Percentiles rank a stretch among this genome's conserved stretches.
These are phyloP conservation scores for Exophiala lecanii-corni DNA, from an alignment of 2,329 filamentous ascomycete species.

Conservation along the genomic window DNA sequence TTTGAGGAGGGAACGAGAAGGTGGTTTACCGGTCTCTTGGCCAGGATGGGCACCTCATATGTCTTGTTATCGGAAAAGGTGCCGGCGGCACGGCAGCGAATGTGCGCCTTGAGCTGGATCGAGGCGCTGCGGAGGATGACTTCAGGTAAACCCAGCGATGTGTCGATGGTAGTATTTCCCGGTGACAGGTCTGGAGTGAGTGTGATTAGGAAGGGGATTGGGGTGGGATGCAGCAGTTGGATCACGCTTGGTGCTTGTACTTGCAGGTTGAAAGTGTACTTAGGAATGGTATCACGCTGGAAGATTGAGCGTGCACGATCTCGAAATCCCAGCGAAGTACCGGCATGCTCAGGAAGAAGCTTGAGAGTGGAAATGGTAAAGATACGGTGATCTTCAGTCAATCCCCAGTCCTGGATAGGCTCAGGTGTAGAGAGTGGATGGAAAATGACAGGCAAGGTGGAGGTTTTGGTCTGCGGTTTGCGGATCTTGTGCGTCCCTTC, in stretches of 20 bases:
- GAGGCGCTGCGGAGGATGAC: slow-evolving; percentile 13
- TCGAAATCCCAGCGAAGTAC: slow-evolving; percentile 12
- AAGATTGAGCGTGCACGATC: slow-evolving; percentile 22
- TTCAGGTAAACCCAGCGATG: slow-evolving; percentile 6
- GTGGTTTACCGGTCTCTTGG: slow-evolving; percentile 3
- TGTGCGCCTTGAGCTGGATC: slow-evolving; percentile 13
- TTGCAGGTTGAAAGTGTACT: slow-evolving; percentile 18
- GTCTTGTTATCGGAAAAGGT: slow-evolving; percentile 15
- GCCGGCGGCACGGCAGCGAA: slow-evolving; percentile 15
- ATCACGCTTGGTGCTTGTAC: slow-evolving; percentile 18
- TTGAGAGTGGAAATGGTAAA: slow-evolving; percentile 20
- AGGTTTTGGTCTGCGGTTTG: slow-evolving; percentile 14
- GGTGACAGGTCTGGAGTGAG: slow-evolving; percentile 10
- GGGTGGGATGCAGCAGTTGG: slow-evolving; percentile 17
- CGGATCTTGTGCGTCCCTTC: slow-evolving; percentile 19
- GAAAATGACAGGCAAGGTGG: slow-evolving; percentile 18
- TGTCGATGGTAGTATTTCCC: slow-evolving; percentile 15
- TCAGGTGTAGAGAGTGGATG: slow-evolving; percentile 19
- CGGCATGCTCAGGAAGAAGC: slow-evolving; percentile 17
- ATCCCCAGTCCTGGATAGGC: slow-evolving; percentile 16
- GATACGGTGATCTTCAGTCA: slow-evolving; percentile 7
- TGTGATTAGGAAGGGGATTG: slow-evolving; percentile 16
- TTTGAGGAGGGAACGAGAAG: slow-evolving; percentile 3
- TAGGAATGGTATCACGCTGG: slow-evolving; percentile 18
- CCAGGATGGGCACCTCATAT: slow-evolving; percentile 12